Base-by-base conservation (phyloP, 2,329 filamentous ascomycete genomes). In the Ascochyta fabae region DNA sequence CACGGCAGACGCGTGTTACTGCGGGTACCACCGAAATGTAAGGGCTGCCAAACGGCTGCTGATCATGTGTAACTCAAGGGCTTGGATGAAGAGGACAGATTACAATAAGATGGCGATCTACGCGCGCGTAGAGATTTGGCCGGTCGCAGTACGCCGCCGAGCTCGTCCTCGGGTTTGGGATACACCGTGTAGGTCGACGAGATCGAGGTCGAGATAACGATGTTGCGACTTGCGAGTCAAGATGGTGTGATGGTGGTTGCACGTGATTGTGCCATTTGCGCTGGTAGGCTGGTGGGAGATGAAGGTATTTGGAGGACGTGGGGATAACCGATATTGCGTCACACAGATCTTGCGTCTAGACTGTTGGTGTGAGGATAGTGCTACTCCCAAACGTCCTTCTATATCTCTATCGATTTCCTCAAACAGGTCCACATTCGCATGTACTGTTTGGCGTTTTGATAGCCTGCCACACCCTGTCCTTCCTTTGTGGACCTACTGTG, bases 1-100 rank as follows among this genome's bases (percentile, higher is more conserved):
- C 42, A 42, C 36, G 36, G 29, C 52, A 41, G 52, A 55, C 52
- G 52, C 52, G 52, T 55, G 52, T 55, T 49, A 49, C 46, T 26
- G 45, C 52, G 41, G 46, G 46, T 55, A 44, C 52, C 46, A 41
- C 52, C 46, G 52, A 55, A 40, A 55, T 42, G 43, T 40, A 51
- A 51, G 48, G 48, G 48, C 41, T 38, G 33, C 16, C 33, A 38
- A 24, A 43, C 48, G 38, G 22, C 41, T 23, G 38, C 22, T 22
- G 47, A 42, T 49, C 47, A 42, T 41, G 29, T 49, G 33, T n/a
- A 35, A 16, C 15, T n/a, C n/a, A 4, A 16, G 6, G 33, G n/a
- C 31, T 29, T 29, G 27, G 27, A 3, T 8, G 46, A 9, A 40
- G 13, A 41, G 39, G 39, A 41, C 39, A 41, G 39, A 27, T 41